Conservation (phyloP, 768 basidiomycete genomes). For the Cantharellus cinnabarinus region DNA sequence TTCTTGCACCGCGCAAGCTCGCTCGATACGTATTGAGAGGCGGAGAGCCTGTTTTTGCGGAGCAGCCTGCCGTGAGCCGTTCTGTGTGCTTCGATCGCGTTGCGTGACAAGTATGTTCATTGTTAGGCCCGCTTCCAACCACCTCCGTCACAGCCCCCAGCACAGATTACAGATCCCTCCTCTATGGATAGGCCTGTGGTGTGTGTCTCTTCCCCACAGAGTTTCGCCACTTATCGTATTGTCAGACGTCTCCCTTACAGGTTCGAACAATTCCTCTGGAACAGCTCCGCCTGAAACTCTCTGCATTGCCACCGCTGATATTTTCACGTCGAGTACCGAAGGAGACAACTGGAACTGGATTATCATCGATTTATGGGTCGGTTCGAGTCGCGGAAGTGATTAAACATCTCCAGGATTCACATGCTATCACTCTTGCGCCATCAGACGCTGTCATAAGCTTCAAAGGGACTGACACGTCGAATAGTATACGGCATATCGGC, state of each 20-base stretch:
- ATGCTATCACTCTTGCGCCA: conserved; percentile 2
- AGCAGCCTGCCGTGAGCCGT: neutral
- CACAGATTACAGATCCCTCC: too few species aligned
- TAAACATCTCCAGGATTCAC: neutral
- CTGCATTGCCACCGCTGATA: conserved; percentile 3
- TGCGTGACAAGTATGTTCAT: too few species aligned
- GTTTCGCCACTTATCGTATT: too few species aligned
- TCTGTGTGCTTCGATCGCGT: neutral
- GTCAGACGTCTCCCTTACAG: too few species aligned
- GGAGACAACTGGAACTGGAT: neutral
- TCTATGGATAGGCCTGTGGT: too few species aligned
- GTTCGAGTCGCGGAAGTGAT: conserved; percentile 4
- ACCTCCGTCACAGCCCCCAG: too few species aligned
- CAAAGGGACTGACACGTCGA: neutral
- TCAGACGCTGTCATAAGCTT: conserved; percentile 2
- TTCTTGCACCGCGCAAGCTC: conserved; percentile 4
- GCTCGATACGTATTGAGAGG: conserved; percentile 7
- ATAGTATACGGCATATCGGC: conserved; percentile 3
- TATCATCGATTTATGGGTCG: conserved; percentile 6
- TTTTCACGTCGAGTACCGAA: conserved; percentile 1
- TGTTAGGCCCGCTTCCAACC: too few species aligned
- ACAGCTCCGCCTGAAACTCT: neutral
- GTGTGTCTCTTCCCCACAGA: too few species aligned
- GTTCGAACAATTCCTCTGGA: neutral
- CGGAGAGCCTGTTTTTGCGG: neutral